These are phyloP conservation scores for Trypanosoma congolense DNA, from an alignment of 208 protist species.

Conservation along the genomic window DNA sequence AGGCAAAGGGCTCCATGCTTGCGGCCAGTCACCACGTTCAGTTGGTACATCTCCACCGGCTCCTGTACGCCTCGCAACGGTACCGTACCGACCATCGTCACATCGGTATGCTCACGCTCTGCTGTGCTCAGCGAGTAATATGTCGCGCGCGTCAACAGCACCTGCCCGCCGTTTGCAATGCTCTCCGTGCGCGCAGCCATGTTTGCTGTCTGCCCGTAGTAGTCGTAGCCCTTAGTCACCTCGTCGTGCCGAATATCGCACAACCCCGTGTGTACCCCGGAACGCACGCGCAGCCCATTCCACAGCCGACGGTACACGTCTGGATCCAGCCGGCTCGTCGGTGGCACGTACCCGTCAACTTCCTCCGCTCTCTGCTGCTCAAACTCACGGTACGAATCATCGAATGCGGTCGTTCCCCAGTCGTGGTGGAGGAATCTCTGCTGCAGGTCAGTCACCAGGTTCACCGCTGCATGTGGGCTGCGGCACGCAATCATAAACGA, in stretches of 20 bases:
- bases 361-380: constrained; percentile 23
- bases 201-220: constrained; percentile 3
- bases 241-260: constrained; percentile 47
- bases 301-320: constrained; percentile 33
- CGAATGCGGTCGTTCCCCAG: constrained; percentile 38
- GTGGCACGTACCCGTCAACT: constrained; percentile 11
- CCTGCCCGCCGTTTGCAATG: constrained; percentile 1
- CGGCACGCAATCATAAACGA: constrained; percentile 32
- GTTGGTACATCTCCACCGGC: constrained; percentile 45
- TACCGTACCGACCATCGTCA: constrained; percentile 20
- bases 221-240: constrained; percentile 25
- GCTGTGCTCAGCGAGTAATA: constrained; percentile 37
- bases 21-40: constrained; percentile 35
- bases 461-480: neutral
- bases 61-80: constrained; percentile 37
- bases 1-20: constrained; percentile 14
- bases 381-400: constrained; percentile 36
- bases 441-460: constrained; percentile 1
- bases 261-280: constrained; percentile 52
- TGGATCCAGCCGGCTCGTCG: constrained; percentile 22
- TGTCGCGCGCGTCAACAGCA: constrained; percentile 2
- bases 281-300: constrained; percentile 41
- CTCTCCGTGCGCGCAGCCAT: constrained; percentile 1
- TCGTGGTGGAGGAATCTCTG: constrained; percentile 22
- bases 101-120: constrained; percentile 15